These are phyloP conservation scores for Chytridiales sp. DNA, from an alignment of 371 early-diverging fungal genomes.

Conservation along the genomic window DNA sequence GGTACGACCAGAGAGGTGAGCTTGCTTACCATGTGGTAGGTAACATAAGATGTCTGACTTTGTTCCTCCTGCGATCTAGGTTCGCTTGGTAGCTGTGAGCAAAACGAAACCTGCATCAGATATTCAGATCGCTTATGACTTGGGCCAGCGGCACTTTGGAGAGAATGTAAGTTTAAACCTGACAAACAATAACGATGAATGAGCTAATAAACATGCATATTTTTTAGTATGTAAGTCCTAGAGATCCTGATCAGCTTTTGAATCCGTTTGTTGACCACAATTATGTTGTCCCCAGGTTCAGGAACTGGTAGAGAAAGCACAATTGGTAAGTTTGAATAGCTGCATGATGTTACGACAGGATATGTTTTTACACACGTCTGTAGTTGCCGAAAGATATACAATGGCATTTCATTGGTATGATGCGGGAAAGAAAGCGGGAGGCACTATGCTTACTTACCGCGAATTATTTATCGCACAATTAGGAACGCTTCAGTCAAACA, in stretches of 20 bases:
- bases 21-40: too few species aligned
- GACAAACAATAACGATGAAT: background rate
- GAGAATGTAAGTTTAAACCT: slow-evolving; percentile 73
- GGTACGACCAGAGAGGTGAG: too few species aligned
- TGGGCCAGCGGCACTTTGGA: slow-evolving; percentile 91
- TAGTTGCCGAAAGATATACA: slow-evolving; percentile 54
- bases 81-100: slow-evolving; percentile 86
- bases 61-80: too few species aligned
- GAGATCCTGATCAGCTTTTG: background rate
- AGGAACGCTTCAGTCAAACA: slow-evolving; percentile 87
- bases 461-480: background rate
- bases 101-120: slow-evolving; percentile 87
- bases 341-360: background rate
- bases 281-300: slow-evolving; percentile 73
- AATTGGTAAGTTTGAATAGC: slow-evolving; percentile 48
- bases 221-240: slow-evolving; percentile 24
- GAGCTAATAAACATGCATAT: background rate
- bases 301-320: slow-evolving; percentile 89
- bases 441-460: too few species aligned
- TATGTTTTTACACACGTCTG: background rate
- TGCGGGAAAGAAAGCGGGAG: too few species aligned
- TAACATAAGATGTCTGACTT: too few species aligned
- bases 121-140: slow-evolving; percentile 70
- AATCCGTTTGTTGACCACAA: background rate
- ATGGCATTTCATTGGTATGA: slow-evolving; percentile 95